These are phyloP conservation scores for Leishmania major DNA, from an alignment of 208 protist genomes.

Conservation along the genomic window DNA sequence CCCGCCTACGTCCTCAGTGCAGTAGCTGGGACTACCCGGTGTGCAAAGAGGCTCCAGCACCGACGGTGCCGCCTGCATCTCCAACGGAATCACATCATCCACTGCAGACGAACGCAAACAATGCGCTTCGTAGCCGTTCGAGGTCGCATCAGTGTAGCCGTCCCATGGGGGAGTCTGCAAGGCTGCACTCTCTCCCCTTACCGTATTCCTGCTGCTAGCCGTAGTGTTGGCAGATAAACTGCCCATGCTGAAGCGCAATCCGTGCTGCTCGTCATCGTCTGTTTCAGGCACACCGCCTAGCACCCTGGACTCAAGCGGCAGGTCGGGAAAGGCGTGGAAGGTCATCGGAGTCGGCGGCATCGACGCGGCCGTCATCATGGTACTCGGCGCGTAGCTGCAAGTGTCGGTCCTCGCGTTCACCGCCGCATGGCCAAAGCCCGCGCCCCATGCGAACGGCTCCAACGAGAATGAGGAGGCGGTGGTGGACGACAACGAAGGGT, in stretches of 20 bases:
- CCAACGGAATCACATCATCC: slow-evolving; percentile 32
- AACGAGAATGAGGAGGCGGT: not conserved
- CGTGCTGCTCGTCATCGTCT: not conserved
- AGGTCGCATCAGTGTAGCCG: not conserved
- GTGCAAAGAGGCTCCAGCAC: not conserved
- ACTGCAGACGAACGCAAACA: slow-evolving; percentile 19
- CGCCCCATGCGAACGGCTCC: not conserved
- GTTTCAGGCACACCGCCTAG: not conserved
- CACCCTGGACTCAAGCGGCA: not conserved
- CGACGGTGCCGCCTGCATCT: not conserved
- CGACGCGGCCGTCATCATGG: not conserved
- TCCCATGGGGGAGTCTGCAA: not conserved
- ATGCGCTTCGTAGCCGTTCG: not conserved
- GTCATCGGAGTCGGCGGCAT: slow-evolving; percentile 14
- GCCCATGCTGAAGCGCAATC: not conserved
- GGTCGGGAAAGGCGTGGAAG: not conserved
- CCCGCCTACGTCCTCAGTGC: not conserved
- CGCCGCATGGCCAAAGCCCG: not conserved
- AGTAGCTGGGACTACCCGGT: not conserved
- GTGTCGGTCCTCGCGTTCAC: not conserved
- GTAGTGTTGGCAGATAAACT: not conserved
- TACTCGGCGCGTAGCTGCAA: slow-evolving; percentile 1
- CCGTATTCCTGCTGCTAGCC: not conserved
- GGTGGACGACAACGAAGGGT: not conserved
- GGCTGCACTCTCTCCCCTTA: not conserved